Conservation (phyloP, 805 yeast species). For the Yamadazyma endophytica region DNA sequence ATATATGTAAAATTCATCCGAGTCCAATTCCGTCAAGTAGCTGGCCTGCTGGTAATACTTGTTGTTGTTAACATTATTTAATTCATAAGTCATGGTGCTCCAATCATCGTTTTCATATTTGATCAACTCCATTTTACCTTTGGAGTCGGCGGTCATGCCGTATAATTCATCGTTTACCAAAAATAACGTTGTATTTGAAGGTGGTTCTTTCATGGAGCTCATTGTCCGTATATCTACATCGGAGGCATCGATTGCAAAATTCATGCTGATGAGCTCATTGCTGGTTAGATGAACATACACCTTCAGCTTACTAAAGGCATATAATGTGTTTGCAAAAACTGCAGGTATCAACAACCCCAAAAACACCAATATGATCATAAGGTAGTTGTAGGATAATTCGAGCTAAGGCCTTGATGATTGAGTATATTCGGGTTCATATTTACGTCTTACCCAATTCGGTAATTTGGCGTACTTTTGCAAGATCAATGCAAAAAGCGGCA, state of each 20-base stretch:
- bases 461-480: no score
- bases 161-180: slow-evolving; percentile 23
- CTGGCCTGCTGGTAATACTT: slow-evolving; percentile 34
- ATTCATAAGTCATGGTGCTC: slow-evolving; percentile 11
- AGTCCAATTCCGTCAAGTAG: slow-evolving; percentile 37
- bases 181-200: slow-evolving; percentile 28
- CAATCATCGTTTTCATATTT: slow-evolving; percentile 4
- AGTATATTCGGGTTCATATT: no score
- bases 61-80: slow-evolving; percentile 20
- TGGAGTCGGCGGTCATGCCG: slow-evolving; percentile 14
- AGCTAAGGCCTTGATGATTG: no score
- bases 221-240: slow-evolving; percentile 9
- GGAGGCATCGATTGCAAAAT: slow-evolving; percentile 32
- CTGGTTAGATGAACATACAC: slow-evolving; percentile 32
- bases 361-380: no score
- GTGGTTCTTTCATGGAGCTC: slow-evolving; percentile 24
- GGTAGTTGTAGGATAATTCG: no score
- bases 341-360: background rate
- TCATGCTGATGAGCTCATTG: slow-evolving; percentile 31
- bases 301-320: slow-evolving; percentile 28
- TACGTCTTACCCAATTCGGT: no score
- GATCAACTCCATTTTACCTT: slow-evolving; percentile 3
- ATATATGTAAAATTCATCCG: slow-evolving; percentile 44
- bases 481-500: no score
- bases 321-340: slow-evolving; percentile 32